Base-by-base conservation (phyloP, 305 asterid genomes). In the Ilex paraguariensis region DNA sequence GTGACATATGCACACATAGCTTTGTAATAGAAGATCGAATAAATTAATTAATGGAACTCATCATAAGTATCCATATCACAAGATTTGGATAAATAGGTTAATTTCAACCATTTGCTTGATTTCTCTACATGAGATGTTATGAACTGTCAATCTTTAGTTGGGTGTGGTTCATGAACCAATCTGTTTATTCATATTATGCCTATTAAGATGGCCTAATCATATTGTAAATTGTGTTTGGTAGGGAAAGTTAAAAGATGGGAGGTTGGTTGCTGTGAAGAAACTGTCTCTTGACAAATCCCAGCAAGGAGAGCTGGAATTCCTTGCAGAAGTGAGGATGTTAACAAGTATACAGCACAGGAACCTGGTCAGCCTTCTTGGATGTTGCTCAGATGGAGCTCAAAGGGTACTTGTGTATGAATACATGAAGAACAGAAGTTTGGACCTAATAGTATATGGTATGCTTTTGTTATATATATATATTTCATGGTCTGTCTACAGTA, bases 311-410 rank as follows among this genome's bases (percentile, higher is more conserved):
- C 63, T 87, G 1, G 88, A 85, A 64, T 87, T 87, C 61, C 93
- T 85, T 6, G 53, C 85, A 0, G 95, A 87, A 71, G 93, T 83
- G 70, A 74, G 65, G 68, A 78, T 85, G 83, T 82, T 85, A 70
- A 85, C 95, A 54, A 87, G 93, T 49, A 81, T 87, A 76, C 93
- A 82, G 31, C 93, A 85, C 80, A 87, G 84, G 82, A 87, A 87
- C 74, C 85, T 87, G 63, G 88, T 87, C 36, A 82, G 90, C 63
- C 90, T 84, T 76, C 70, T 84, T 6, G 90, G 95, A 11, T 87
- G 95, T 73, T 87, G 90, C 76, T 82, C 92, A 10, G 86, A 84
- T 54, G 86, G 91, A 54, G 78, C 75, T 69, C 90, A 87, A 49
- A 69, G 92, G 54, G 80, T 87, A 12, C 92, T 87, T 57, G 90